phyloP scores from a whole-genome alignment of 495 filamentous ascomycete species.

The Rhizodiscina lignyota region DNA sequence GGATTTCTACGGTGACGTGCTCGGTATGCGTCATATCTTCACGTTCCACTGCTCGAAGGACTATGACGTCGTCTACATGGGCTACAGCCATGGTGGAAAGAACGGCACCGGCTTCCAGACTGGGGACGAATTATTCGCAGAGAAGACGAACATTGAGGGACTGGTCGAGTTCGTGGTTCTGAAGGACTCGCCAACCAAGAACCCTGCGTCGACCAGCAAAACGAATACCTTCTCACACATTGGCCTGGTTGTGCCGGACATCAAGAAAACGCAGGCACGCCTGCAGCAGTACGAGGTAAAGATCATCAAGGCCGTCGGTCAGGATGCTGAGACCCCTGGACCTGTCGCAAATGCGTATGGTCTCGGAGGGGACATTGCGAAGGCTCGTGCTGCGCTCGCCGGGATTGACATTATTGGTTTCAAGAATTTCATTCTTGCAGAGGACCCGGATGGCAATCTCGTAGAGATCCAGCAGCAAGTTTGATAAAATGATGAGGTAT shows the following conservation, averaged over 20 bases:
- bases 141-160: slow-evolving; percentile 20
- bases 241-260: slow-evolving; percentile 17
- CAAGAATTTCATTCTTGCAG: slow-evolving; percentile 11
- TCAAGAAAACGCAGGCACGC: slow-evolving; percentile 10
- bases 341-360: slow-evolving; percentile 4
- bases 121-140: slow-evolving; percentile 12
- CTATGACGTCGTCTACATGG: slow-evolving; percentile 18
- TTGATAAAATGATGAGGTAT: too few relatives aligned
- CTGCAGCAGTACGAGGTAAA: slow-evolving; percentile 8
- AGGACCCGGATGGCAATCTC: slow-evolving; percentile 20
- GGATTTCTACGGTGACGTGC: slow-evolving; percentile 28
- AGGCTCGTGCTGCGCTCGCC: slow-evolving; percentile 4
- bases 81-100: slow-evolving; percentile 17
- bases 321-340: slow-evolving; percentile 1
- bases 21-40: slow-evolving; percentile 33
- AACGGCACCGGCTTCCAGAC: slow-evolving; percentile 23
- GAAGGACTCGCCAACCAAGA: too few relatives aligned
- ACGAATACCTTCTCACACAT: slow-evolving; percentile 16
- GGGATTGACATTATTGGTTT: slow-evolving; percentile 8
- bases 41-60: slow-evolving; percentile 14
- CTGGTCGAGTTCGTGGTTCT: slow-evolving; percentile 18
- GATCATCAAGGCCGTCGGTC: slow-evolving; percentile 15
- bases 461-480: slow-evolving; percentile 19
- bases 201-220: too few relatives aligned
- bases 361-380: slow-evolving; percentile 8